Percentiles rank a stretch among this genome's conserved stretches.
phyloP scores from a whole-genome alignment of 306 rosid species.

The Malus domestica region ASM211411v1 NC_041803.1:47777001-47777500 shows the following conservation, averaged over 20 bases:
- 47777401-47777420: not conserved
- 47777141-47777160: constrained; percentile 23
- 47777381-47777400: not conserved
- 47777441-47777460: not conserved
- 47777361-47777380: not conserved
- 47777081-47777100: not conserved
- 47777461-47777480: not conserved
- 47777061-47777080: not conserved
- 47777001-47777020: not conserved
- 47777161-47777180: constrained; percentile 13
- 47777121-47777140: constrained; percentile 16
- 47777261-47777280: constrained; percentile 17
- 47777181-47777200: not conserved
- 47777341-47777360: not conserved
- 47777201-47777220: constrained; percentile 3
- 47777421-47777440: not conserved
- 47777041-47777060: not conserved
- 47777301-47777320: constrained; percentile 4
- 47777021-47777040: not conserved
- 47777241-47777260: constrained; percentile 23
- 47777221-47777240: constrained; percentile 25
- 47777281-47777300: constrained; percentile 4
- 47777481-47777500: not conserved
- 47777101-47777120: not conserved
- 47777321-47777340: not conserved